Base-by-base conservation (phyloP, 2,329 filamentous ascomycete species). In the Alternaria hordeiaustralica region DNA sequence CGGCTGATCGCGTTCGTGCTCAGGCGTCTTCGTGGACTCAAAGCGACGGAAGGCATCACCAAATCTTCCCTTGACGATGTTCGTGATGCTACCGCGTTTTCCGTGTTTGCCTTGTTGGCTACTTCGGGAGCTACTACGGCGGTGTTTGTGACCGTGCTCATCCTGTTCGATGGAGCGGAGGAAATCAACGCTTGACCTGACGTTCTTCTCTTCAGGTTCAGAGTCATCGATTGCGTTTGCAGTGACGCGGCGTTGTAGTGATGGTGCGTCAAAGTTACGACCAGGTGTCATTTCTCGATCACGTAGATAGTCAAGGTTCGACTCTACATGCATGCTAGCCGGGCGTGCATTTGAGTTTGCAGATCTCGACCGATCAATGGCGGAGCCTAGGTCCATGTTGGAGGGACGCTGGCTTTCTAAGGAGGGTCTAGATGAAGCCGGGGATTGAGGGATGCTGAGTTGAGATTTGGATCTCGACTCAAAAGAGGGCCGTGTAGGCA, bases 1-100 rank as follows among this genome's bases (percentile, higher is more conserved):
- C 21, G 74, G 69, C 44, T 77, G 69, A 15, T 71, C 64, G 23
- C 70, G 75, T 30, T 74, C 75, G 26, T 72, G 68, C 21, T 78
- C 75, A 30, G 65, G 62, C 18, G 63, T 71, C 58, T 68, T 72
- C 13, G 60, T 63, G 11, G 84, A 85, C 78, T 99, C 96, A 71
- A 98, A 98, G 6, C 92, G 88, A 75, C 95, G 93, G 82, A 98
- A 97, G 4, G 95, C 94, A 73, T 97, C 94, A 1, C 94, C 93
- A 78, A 98, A 97, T 71, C 91, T 93, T 23, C 94, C 92, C 6
- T 90, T 90, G n/a, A 97, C 84, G 41, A 97, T 88, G 61, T 86
- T 87, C 12, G 87, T 86, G 66, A 97, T 81, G 78, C 92, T 96
- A 1, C 89, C 86, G 11, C 92, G 87, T 78, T 97, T 97, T 23